These are phyloP conservation scores for Saccharum officinarum DNA, from an alignment of 176 grass and related monocot species.

Conservation along the genomic window DNA sequence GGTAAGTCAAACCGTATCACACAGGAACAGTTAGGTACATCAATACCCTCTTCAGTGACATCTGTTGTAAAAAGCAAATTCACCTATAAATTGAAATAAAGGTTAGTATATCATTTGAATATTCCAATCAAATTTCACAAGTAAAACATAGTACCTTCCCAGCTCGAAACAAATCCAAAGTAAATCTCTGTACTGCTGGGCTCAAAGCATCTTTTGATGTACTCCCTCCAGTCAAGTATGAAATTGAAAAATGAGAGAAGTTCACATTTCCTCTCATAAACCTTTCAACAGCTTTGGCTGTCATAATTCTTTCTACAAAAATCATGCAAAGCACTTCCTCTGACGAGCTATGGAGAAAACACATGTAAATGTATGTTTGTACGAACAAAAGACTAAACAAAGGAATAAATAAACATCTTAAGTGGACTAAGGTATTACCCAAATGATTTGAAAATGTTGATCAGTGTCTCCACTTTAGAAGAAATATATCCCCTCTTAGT, in stretches of 20 bases:
- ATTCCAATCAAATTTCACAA: conserved; percentile 19
- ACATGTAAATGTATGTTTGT: conserved; percentile 1
- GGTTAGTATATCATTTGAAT: conserved; percentile 18
- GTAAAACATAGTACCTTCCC: conserved; percentile 60
- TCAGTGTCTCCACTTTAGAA: conserved; percentile 74
- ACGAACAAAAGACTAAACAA: conserved; percentile 3
- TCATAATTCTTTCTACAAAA: conserved; percentile 96
- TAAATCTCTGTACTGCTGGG: conserved; percentile 67
- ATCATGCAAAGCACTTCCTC: conserved; percentile 80
- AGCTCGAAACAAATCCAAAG: conserved; percentile 71
- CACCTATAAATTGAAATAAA: conserved; percentile 55
- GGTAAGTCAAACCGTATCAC: conserved; percentile 93
- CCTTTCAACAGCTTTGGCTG: conserved; percentile 72
- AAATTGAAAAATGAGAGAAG: conserved; percentile 75
- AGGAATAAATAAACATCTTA: conserved; percentile 20
- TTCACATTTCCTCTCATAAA: conserved; percentile 76
- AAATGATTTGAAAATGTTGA: conserved; percentile 83
- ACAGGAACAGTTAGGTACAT: conserved; percentile 91
- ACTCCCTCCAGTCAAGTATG: conserved; percentile 84
- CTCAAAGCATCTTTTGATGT: conserved; percentile 78
- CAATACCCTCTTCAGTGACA: conserved; percentile 88
- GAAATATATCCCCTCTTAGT: conserved; percentile 73
- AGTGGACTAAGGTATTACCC: conserved; percentile 45
- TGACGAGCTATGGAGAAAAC: conserved; percentile 56
- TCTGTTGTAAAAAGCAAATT: conserved; percentile 96